Percentiles rank a stretch among this genome's conserved stretches.
These are phyloP conservation scores for Yarrowia keelungensis DNA, from an alignment of 805 yeast genomes.

Conservation along the genomic window DNA sequence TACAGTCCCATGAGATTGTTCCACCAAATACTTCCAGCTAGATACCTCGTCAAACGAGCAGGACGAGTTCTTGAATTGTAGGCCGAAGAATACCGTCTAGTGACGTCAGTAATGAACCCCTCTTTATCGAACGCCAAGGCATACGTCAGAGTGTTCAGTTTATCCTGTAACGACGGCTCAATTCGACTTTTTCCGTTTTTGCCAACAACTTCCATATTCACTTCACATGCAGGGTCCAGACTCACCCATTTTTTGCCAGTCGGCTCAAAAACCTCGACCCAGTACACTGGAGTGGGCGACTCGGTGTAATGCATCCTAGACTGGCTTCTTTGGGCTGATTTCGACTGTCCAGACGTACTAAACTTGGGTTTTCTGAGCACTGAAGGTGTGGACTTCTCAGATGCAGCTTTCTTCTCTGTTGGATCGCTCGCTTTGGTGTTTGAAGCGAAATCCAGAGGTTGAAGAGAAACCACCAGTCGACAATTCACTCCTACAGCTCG, in stretches of 20 bases:
- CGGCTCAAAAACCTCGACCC: slow-evolving; percentile 95
- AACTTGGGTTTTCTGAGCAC: slow-evolving; percentile 27
- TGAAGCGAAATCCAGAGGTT: slow-evolving; percentile 83
- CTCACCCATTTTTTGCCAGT: slow-evolving; percentile 78
- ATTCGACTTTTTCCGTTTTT: slow-evolving; percentile 59
- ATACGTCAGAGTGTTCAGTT: slow-evolving; percentile 68
- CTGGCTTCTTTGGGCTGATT: slow-evolving; percentile 26
- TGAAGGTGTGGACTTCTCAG: neutral
- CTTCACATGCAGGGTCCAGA: slow-evolving; percentile 76
- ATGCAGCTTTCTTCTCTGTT: neutral
- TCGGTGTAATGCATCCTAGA: slow-evolving; percentile 19
- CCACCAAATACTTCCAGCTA: slow-evolving; percentile 69
- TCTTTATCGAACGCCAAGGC: slow-evolving; percentile 76
- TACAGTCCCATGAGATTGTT: slow-evolving; percentile 53
- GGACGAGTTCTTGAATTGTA: slow-evolving; percentile 78
- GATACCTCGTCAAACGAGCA: slow-evolving; percentile 69
- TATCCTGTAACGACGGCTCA: slow-evolving; percentile 74
- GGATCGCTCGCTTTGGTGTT: neutral
- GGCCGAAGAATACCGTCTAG: slow-evolving; percentile 76
- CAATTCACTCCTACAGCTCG: slow-evolving; percentile 75
- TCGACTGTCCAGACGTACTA: slow-evolving; percentile 17
- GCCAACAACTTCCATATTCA: slow-evolving; percentile 64
- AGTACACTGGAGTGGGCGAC: slow-evolving; percentile 70
- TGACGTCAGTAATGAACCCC: slow-evolving; percentile 78
- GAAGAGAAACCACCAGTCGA: slow-evolving; percentile 80